Evolutionary conservation across 2,329 filamentous ascomycete species (phyloP).

Genomic region (Xylaria sp.): DNA sequence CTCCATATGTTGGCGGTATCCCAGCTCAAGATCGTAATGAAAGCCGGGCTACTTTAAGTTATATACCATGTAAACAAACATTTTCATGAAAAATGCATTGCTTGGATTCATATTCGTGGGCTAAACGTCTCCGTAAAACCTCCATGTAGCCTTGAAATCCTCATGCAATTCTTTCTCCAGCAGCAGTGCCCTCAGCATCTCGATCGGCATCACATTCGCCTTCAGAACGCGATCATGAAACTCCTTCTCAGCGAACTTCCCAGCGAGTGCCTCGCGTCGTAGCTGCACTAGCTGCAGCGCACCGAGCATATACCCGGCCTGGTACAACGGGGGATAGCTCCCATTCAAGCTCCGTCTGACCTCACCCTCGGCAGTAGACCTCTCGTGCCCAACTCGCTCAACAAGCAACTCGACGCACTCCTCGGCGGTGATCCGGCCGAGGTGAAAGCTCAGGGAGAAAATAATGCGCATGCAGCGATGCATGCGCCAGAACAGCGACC

Average conservation of each 20-base stretch:
- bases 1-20: too few relatives aligned
- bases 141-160: constrained; percentile 61
- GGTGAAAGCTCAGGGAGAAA: constrained; percentile 68
- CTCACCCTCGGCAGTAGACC: constrained; percentile 68
- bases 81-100: too few relatives aligned
- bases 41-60: neutral
- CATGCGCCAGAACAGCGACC: constrained; percentile 71
- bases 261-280: constrained; percentile 58
- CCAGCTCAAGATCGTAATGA: neutral
- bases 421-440: constrained; percentile 62
- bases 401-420: constrained; percentile 68
- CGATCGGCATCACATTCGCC: constrained; percentile 64
- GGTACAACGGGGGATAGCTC: constrained; percentile 67
- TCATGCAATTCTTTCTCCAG: constrained; percentile 53
- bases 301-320: constrained; percentile 69
- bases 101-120: neutral
- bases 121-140: constrained; percentile 54
- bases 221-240: constrained; percentile 65
- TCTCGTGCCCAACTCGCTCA: constrained; percentile 66
- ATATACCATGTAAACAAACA: neutral
- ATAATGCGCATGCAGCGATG: constrained; percentile 69
- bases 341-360: constrained; percentile 66
- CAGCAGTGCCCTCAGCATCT: constrained; percentile 62
- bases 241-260: constrained; percentile 58
- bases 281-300: constrained; percentile 65